Evolutionary conservation across 1,284 basidiomycete genomes (phyloP), one percentile per base, ranked within the genome.

Genomic region (Exobasidium cylindrosporum): DNA sequence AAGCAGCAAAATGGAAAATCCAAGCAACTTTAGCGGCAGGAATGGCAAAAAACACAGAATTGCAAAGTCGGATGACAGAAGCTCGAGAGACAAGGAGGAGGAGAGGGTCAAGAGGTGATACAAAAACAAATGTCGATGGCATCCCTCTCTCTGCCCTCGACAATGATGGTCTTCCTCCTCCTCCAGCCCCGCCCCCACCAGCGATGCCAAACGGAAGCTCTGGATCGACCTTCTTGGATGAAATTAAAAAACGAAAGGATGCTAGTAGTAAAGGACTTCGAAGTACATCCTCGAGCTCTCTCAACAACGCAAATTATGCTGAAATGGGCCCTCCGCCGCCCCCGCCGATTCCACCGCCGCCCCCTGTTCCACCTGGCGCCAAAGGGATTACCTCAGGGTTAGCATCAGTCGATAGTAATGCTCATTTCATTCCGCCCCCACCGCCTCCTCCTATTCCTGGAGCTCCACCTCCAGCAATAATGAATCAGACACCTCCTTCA

Each of bases 381-480:
- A 21, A 24, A 21, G 17, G n/a, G 17, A 23, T 23, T 10, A 23
- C 45, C 23, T 28, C 53, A 3, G 45, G 32, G 52, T 23, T 63
- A 54, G 7, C 63, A 59, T 24, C 29, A 29, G 14, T 61, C 67
- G 76, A 81, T 5, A 81, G 80, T 1, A 81, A 83, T 4, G 83
- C 83, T 31, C 85, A 85, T 0, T 82, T 82, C 0, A 79, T 80
- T 81, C 79, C 81, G 0, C 82, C 84, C 0, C 82, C 83, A 29
- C 65, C 70, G n/a, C 72, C 81, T 54, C 60, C 70, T 10, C 65
- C 79, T 6, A 55, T 57, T 3, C 21, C 61, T 23, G 47, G 47
- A 24, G 26, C 47, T 23, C 47, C 47, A 14, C 85, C 85, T 0
- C 82, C 82, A 0, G 79, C 80, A 81, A 79, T 81, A 0, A 82